Percentiles rank a stretch among this genome's conserved stretches.
phyloP scores from a whole-genome alignment of 441 rosid species.

The Gossypium lobatum region DNA sequence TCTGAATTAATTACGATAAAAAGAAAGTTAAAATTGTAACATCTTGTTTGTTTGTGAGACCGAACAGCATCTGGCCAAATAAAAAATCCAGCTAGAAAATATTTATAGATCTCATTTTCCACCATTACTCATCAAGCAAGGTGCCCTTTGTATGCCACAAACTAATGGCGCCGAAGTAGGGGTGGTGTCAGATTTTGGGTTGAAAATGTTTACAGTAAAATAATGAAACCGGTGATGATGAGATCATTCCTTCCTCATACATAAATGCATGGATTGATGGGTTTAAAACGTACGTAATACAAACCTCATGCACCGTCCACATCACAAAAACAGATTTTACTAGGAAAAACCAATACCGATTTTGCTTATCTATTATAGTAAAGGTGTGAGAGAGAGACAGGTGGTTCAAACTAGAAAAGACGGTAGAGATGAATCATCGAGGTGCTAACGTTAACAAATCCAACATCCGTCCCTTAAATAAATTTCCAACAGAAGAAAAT shows the following conservation, averaged over 20 bases:
- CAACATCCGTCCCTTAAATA: neutral
- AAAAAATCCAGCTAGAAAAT: neutral
- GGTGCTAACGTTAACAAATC: neutral
- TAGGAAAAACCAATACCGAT: neutral
- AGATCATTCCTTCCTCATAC: neutral
- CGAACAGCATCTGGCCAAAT: neutral
- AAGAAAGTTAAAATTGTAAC: no score
- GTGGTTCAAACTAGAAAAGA: neutral
- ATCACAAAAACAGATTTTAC: neutral
- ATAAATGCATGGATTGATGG: no score
- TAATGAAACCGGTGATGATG: neutral
- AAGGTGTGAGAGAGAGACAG: neutral
- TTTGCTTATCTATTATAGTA: neutral
- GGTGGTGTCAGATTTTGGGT: neutral
- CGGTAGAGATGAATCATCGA: neutral
- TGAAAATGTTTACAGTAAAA: neutral
- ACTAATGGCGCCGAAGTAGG: neutral
- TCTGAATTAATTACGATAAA: no score
- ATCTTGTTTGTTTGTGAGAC: neutral
- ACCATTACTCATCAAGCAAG: neutral
- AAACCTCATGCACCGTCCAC: neutral
- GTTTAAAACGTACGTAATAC: neutral
- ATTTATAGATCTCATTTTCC: neutral
- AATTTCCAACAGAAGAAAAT: neutral
- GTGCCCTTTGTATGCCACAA: neutral